Percentiles rank a stretch among this genome's conserved stretches.
Evolutionary conservation across 768 basidiomycete species (phyloP).

Genomic region (Lactifluus hygrophoroides): DNA sequence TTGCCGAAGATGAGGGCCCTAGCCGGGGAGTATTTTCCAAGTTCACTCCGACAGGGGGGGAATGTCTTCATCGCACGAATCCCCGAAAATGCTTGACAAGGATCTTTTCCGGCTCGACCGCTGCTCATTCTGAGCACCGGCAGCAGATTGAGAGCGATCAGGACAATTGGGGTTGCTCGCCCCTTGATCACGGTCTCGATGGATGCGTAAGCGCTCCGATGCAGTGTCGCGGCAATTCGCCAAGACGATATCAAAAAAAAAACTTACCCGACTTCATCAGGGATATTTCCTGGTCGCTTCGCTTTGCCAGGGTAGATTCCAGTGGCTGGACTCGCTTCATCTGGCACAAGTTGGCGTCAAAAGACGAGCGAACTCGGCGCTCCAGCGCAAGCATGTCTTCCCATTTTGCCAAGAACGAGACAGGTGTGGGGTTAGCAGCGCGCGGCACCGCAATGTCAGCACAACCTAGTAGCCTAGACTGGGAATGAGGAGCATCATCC

Average conservation of each 20-base stretch:
- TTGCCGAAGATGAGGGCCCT: not conserved
- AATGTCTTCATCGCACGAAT: not conserved
- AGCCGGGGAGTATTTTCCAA: too few species aligned
- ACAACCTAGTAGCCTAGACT: not conserved
- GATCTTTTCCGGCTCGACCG: not conserved
- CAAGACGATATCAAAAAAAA: not conserved
- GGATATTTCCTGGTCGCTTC: not conserved
- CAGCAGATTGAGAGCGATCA: not conserved
- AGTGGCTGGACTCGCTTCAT: not conserved
- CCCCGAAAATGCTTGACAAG: not conserved
- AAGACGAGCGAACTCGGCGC: slow-evolving; percentile 5
- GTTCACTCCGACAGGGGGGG: not conserved
- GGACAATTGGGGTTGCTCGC: not conserved
- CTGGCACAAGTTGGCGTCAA: not conserved
- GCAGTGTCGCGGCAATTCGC: not conserved
- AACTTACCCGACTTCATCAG: not conserved
- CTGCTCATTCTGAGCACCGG: not conserved
- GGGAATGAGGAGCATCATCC: not conserved
- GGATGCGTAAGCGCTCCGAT: not conserved
- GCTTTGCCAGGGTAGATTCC: not conserved
- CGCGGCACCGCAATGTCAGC: not conserved
- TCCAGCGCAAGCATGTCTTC: slow-evolving; percentile 13
- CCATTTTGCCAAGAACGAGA: slow-evolving; percentile 15
- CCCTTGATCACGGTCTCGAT: not conserved
- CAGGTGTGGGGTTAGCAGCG: slow-evolving; percentile 2